A percentile compares a stretch with the other conserved stretches of the same genome.
Evolutionary conservation across 2,329 filamentous ascomycete genomes (phyloP).

Genomic region (Phaeophleospora eucalypticola): DNA sequence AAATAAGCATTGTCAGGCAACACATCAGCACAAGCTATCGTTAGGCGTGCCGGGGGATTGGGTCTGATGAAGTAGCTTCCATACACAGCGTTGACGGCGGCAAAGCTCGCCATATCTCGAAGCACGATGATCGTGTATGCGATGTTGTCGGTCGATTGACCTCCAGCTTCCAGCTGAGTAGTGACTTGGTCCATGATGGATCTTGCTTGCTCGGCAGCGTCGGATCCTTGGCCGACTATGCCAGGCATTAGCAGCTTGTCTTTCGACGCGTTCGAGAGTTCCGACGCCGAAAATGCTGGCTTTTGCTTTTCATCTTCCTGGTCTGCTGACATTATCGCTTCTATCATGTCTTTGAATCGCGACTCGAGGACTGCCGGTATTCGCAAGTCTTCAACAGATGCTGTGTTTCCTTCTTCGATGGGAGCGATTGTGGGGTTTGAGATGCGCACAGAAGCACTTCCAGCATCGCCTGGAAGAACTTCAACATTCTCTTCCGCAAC

Average conservation of each 20-base stretch:
- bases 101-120: conserved; percentile 75
- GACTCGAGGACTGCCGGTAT: conserved; percentile 65
- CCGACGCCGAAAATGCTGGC: neutral
- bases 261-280: neutral
- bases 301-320: neutral
- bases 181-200: conserved; percentile 38
- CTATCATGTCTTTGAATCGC: conserved; percentile 49
- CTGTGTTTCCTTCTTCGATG: neutral
- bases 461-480: conserved; percentile 65
- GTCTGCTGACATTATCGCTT: conserved; percentile 8
- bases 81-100: conserved; percentile 70
- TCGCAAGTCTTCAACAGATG: conserved; percentile 37
- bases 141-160: conserved; percentile 28
- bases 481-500: conserved; percentile 53
- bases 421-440: conserved; percentile 48
- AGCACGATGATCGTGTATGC: conserved; percentile 62
- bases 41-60: conserved; percentile 81
- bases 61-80: conserved; percentile 67
- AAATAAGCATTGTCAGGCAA: conserved; percentile 60
- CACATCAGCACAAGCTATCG: conserved; percentile 68
- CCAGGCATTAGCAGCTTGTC: conserved; percentile 18
- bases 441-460: conserved; percentile 69
- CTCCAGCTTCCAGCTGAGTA: conserved; percentile 25
- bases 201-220: conserved; percentile 38
- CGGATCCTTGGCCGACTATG: conserved; percentile 33